Conservation (phyloP, 192 early-diverging fungal species). For the Dispira simplex region DNA sequence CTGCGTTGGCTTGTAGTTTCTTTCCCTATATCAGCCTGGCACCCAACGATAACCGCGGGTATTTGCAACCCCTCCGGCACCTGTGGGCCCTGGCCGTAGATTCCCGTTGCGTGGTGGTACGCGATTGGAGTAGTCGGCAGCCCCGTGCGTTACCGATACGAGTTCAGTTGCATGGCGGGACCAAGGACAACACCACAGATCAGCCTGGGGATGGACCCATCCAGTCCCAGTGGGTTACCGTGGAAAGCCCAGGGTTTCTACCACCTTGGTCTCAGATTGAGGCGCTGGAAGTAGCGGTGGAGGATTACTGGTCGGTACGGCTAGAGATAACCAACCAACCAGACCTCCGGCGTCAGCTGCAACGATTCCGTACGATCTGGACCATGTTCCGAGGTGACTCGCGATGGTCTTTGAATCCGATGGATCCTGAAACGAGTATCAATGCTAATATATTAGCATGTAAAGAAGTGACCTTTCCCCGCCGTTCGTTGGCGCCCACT, state of each 20-base stretch:
- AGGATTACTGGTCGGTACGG: not conserved
- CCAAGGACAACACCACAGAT: conserved; percentile 8
- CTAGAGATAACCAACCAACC: conserved; percentile 1
- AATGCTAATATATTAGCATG: too few relatives aligned
- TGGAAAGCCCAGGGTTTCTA: not conserved
- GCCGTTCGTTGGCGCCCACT: too few relatives aligned
- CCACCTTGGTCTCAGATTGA: not conserved
- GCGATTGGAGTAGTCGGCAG: conserved; percentile 39
- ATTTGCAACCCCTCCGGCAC: conserved; percentile 65
- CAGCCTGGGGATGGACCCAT: conserved; percentile 12
- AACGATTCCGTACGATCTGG: conserved; percentile 47
- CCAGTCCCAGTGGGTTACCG: not conserved
- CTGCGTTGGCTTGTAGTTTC: conserved; percentile 45
- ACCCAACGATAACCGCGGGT: conserved; percentile 38
- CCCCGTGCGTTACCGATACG: conserved; percentile 38
- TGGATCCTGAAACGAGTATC: too few relatives aligned
- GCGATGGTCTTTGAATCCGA: too few relatives aligned
- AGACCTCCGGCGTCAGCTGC: conserved; percentile 17
- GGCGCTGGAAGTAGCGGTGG: not conserved
- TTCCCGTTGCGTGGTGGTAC: conserved; percentile 43
- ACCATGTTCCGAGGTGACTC: conserved; percentile 16
- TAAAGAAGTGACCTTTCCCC: too few relatives aligned
- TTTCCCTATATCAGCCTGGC: conserved; percentile 38
- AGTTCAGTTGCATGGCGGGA: conserved; percentile 19
- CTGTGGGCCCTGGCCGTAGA: conserved; percentile 68